Conservation (phyloP, 2,329 filamentous ascomycete genomes). For the Hypoxylon sp. region DNA sequence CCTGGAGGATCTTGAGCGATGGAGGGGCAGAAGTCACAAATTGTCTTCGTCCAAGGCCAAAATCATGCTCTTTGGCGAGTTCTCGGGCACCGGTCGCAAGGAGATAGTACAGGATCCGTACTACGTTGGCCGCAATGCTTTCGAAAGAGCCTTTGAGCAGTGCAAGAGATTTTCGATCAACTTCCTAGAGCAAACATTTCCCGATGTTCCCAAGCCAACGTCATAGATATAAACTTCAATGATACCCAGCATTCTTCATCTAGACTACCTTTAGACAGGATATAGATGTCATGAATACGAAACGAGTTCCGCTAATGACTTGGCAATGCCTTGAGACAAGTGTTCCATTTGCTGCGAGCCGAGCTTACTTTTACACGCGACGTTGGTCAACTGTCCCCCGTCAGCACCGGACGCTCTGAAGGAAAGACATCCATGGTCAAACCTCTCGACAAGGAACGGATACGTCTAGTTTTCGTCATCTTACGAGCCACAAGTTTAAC, state of each 20-base stretch:
- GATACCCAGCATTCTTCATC: slow-evolving; percentile 30
- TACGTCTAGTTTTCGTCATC: slow-evolving; percentile 20
- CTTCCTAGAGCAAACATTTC: slow-evolving; percentile 76
- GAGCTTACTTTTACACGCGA: not conserved
- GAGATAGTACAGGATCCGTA: slow-evolving; percentile 92
- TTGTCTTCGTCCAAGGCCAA: slow-evolving; percentile 70
- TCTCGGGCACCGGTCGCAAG: slow-evolving; percentile 74
- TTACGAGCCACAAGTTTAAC: slow-evolving; percentile 14
- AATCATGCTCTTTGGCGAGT: slow-evolving; percentile 88
- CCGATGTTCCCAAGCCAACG: slow-evolving; percentile 48
- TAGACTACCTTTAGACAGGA: slow-evolving; percentile 19
- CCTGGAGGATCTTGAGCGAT: slow-evolving; percentile 79
- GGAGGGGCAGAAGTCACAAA: slow-evolving; percentile 68
- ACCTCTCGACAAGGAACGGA: not conserved
- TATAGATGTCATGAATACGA: slow-evolving; percentile 5
- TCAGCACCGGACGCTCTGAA: not conserved
- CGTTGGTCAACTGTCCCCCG: not conserved
- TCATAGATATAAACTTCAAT: slow-evolving; percentile 42
- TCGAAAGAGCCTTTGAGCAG: slow-evolving; percentile 90
- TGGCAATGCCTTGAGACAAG: not conserved
- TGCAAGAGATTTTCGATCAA: slow-evolving; percentile 81
- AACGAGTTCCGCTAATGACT: not conserved
- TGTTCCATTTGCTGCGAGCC: not conserved
- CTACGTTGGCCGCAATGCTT: slow-evolving; percentile 87
- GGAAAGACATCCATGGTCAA: not conserved